A percentile compares a stretch with the other conserved stretches of the same genome.
Evolutionary conservation across 164 flowering plant genomes (phyloP).

Genomic region (Vitis rupestris): DNA sequence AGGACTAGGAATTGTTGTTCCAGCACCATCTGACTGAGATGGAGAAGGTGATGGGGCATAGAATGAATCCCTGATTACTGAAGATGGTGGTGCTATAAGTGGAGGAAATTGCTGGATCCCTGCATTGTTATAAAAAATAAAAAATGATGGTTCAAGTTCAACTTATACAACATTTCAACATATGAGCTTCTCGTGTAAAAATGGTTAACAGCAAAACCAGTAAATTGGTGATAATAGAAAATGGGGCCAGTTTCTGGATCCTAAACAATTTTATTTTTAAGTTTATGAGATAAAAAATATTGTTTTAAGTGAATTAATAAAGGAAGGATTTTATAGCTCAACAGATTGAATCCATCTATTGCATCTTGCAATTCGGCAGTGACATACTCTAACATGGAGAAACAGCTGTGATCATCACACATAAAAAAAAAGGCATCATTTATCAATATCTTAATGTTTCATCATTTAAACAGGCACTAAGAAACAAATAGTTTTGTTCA

Average conservation of each 20-base stretch:
- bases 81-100: conserved; percentile 66
- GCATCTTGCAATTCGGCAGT: too few relatives aligned
- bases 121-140: conserved; percentile 28
- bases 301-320: too few relatives aligned
- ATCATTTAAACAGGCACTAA: too few relatives aligned
- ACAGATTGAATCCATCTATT: too few relatives aligned
- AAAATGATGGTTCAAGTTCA: background rate
- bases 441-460: background rate
- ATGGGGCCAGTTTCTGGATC: too few relatives aligned
- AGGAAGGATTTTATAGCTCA: too few relatives aligned
- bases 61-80: conserved; percentile 28
- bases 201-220: background rate
- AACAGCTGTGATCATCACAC: too few relatives aligned
- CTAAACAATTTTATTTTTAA: too few relatives aligned
- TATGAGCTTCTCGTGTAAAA: background rate
- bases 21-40: conserved; percentile 38
- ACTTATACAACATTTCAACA: background rate
- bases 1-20: conserved; percentile 36
- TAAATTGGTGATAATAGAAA: background rate
- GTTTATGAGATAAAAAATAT: too few relatives aligned
- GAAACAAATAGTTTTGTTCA: background rate
- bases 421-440: too few relatives aligned
- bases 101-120: conserved; percentile 74
- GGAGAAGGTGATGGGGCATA: conserved; percentile 76
- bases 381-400: too few relatives aligned